A percentile compares a stretch with the other conserved stretches of the same genome.
phyloP scores from a whole-genome alignment of 148 eudicot species.

The Linanthus parryae region DNA sequence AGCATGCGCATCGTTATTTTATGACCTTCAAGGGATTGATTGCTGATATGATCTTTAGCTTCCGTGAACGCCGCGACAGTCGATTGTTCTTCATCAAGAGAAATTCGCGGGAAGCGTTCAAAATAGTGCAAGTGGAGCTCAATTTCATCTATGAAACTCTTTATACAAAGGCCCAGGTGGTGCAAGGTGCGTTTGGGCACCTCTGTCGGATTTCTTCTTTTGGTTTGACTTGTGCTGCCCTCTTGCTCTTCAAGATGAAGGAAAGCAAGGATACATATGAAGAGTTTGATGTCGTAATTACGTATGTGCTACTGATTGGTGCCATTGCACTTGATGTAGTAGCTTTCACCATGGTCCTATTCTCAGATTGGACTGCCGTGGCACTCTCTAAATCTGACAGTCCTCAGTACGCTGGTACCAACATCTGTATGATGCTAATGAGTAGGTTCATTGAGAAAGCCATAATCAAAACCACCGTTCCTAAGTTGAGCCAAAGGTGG shows the following conservation, averaged over 20 bases:
- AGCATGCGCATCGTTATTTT: slow-evolving; percentile 23
- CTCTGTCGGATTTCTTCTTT: slow-evolving; percentile 17
- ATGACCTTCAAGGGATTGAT: slow-evolving; percentile 38
- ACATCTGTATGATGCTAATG: too few relatives aligned
- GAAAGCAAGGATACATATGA: slow-evolving; percentile 14
- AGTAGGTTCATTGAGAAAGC: neutral
- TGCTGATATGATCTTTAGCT: slow-evolving; percentile 42
- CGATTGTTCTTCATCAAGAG: slow-evolving; percentile 28
- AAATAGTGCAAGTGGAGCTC: slow-evolving; percentile 44
- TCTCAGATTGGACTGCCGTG: slow-evolving; percentile 36
- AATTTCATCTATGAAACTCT: slow-evolving; percentile 41
- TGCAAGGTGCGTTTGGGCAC: slow-evolving; percentile 19
- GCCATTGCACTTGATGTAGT: slow-evolving; percentile 35
- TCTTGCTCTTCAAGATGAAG: slow-evolving; percentile 15
- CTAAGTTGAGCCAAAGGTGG: neutral
- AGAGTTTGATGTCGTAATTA: slow-evolving; percentile 18
- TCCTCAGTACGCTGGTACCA: too few relatives aligned
- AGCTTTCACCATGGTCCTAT: slow-evolving; percentile 26
- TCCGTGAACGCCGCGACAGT: slow-evolving; percentile 34
- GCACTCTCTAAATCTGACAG: slow-evolving; percentile 4
- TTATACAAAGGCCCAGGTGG: slow-evolving; percentile 34
- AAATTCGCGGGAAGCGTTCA: slow-evolving; percentile 32
- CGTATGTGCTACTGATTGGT: slow-evolving; percentile 24
- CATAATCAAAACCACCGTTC: neutral
- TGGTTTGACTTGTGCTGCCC: slow-evolving; percentile 13